phyloP scores from a whole-genome alignment of 2,329 filamentous ascomycete species.

The Ceratocystiopsis brevicomis region DNA sequence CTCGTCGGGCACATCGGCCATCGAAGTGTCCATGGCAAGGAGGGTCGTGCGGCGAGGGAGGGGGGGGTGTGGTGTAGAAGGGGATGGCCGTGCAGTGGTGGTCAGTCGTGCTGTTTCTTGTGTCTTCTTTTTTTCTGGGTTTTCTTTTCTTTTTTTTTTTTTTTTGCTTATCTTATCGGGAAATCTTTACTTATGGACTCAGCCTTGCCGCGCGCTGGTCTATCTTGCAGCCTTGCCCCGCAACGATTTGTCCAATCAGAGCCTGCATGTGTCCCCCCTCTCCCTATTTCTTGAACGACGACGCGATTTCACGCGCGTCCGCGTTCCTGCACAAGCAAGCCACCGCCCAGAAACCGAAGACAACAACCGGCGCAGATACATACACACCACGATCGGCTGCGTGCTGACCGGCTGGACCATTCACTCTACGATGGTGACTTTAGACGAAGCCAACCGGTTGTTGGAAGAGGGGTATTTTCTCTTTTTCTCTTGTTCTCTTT shows the following conservation, averaged over 20 bases:
- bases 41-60: too few relatives aligned
- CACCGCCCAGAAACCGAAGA: too few relatives aligned
- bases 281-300: neutral
- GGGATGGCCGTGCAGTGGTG: neutral
- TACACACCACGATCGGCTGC: too few relatives aligned
- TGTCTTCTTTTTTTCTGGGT: neutral
- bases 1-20: conserved; percentile 12
- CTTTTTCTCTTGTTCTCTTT: neutral
- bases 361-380: too few relatives aligned
- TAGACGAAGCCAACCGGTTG: too few relatives aligned
- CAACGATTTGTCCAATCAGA: conserved; percentile 1
- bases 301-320: neutral
- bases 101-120: neutral
- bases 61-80: neutral
- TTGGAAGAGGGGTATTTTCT: neutral
- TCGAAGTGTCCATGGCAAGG: neutral
- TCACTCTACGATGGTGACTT: too few relatives aligned
- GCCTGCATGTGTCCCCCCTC: neutral
- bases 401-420: too few relatives aligned
- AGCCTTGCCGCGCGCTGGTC: conserved; percentile 2
- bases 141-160: conserved; percentile 3
- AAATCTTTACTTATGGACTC: neutral
- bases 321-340: too few relatives aligned
- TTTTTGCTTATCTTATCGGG: conserved; percentile 8
- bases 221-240: conserved; percentile 8